Evolutionary conservation across 192 early-diverging fungal species (phyloP).

Genomic region (Coemansia sp.): DNA sequence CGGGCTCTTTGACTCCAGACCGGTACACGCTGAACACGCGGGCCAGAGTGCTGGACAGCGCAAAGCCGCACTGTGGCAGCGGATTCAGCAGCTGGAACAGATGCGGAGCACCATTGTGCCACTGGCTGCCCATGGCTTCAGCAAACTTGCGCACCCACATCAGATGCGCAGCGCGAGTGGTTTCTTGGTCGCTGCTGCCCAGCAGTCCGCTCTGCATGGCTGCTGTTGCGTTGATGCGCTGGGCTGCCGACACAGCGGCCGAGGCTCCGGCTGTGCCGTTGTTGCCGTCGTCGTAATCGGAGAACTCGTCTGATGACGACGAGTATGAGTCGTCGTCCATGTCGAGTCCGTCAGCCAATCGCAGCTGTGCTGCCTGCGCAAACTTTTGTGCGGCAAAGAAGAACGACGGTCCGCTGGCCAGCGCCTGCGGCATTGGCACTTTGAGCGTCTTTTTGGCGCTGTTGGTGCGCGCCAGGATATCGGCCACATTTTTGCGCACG

Average conservation of each 20-base stretch:
- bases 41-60: conserved; percentile 25
- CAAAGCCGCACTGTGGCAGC: conserved; percentile 41
- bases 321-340: conserved; percentile 26
- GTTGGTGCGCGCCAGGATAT: conserved; percentile 32
- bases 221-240: conserved; percentile 4
- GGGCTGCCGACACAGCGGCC: not conserved
- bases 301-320: conserved; percentile 48
- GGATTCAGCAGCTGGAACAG: conserved; percentile 42
- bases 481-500: conserved; percentile 27
- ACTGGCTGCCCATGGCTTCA: conserved; percentile 21
- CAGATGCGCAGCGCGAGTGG: conserved; percentile 15
- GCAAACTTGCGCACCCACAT: conserved; percentile 29
- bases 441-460: conserved; percentile 38
- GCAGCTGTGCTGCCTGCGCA: conserved; percentile 13
- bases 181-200: conserved; percentile 17
- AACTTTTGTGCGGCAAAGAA: conserved; percentile 34
- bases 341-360: conserved; percentile 7
- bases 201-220: conserved; percentile 9
- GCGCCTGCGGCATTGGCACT: conserved; percentile 32
- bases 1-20: conserved; percentile 35
- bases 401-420: conserved; percentile 36
- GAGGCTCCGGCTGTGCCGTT: not conserved
- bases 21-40: conserved; percentile 21
- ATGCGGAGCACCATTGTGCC: conserved; percentile 39
- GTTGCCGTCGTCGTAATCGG: conserved; percentile 24